Evolutionary conservation across 2,329 filamentous ascomycete genomes (phyloP).

Genomic region (Aspergillus ustus): DNA sequence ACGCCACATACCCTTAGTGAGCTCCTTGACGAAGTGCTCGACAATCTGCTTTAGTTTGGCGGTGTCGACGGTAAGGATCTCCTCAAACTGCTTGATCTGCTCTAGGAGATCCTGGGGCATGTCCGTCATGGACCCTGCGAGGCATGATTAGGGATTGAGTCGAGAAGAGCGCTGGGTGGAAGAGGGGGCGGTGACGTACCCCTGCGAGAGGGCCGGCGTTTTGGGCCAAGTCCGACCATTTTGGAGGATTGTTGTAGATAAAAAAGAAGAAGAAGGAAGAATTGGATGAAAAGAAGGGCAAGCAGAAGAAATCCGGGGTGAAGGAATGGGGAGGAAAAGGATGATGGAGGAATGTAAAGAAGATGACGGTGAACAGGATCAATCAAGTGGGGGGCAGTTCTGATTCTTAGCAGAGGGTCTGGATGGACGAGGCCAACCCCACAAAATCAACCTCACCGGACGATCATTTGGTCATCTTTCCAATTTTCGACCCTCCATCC

Average conservation of each 20-base stretch:
- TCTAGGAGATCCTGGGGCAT: conserved; percentile 80
- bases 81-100: conserved; percentile 83
- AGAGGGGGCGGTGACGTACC: conserved; percentile 58
- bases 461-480: not conserved
- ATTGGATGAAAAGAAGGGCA: conserved; percentile 5
- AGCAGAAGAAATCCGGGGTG: conserved; percentile 5
- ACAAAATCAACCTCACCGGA: not conserved
- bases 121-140: conserved; percentile 83
- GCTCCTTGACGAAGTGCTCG: conserved; percentile 84
- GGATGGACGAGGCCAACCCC: not conserved
- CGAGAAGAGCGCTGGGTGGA: conserved; percentile 5
- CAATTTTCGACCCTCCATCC: not conserved
- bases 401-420: conserved; percentile 3
- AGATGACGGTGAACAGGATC: conserved; percentile 6
- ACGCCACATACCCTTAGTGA: conserved; percentile 71
- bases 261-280: conserved; percentile 6
- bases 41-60: conserved; percentile 88
- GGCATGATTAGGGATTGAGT: conserved; percentile 10
- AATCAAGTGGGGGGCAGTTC: conserved; percentile 12
- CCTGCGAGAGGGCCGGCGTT: conserved; percentile 71
- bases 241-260: conserved; percentile 31
- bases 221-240: conserved; percentile 69
- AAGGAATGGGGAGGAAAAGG: not conserved
- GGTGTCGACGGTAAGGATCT: conserved; percentile 77
- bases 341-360: conserved; percentile 15